phyloP scores from a whole-genome alignment of 2,329 filamentous ascomycete genomes.

The Aspergillus pseudoviridinutans region DNA sequence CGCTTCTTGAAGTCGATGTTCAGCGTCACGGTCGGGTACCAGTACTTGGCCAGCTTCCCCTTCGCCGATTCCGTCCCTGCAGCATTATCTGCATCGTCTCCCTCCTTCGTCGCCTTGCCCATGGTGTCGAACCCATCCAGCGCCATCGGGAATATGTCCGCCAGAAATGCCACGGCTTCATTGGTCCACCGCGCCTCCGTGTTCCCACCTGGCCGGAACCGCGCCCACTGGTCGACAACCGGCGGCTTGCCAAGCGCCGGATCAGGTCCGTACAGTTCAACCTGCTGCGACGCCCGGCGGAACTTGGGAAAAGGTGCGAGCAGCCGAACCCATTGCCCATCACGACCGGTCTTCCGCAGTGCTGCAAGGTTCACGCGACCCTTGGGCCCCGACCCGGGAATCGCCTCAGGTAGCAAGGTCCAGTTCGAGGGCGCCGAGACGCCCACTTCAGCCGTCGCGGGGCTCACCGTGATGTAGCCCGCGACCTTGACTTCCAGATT shows the following conservation, averaged over 20 bases:
- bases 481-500: conserved; percentile 56
- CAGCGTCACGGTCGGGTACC: conserved; percentile 73
- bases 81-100: neutral
- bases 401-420: conserved; percentile 45
- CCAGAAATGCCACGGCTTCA: conserved; percentile 60
- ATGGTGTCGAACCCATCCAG: conserved; percentile 49
- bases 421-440: conserved; percentile 55
- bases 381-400: conserved; percentile 34
- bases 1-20: conserved; percentile 74
- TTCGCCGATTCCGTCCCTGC: conserved; percentile 17
- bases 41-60: conserved; percentile 46
- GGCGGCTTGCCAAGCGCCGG: conserved; percentile 13
- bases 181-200: conserved; percentile 56
- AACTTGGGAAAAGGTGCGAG: conserved; percentile 32
- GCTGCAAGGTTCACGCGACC: conserved; percentile 21
- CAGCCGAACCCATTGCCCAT: conserved; percentile 24
- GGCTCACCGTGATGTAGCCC: conserved; percentile 62
- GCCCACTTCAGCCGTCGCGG: conserved; percentile 58
- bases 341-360: conserved; percentile 18
- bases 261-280: conserved; percentile 46
- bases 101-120: conserved; percentile 27
- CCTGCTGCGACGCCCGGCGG: conserved; percentile 48
- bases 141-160: conserved; percentile 66
- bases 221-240: conserved; percentile 63
- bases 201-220: conserved; percentile 51